phyloP scores from a whole-genome alignment of 2,329 filamentous ascomycete genomes.

The Aspergillus fijiensis region DNA sequence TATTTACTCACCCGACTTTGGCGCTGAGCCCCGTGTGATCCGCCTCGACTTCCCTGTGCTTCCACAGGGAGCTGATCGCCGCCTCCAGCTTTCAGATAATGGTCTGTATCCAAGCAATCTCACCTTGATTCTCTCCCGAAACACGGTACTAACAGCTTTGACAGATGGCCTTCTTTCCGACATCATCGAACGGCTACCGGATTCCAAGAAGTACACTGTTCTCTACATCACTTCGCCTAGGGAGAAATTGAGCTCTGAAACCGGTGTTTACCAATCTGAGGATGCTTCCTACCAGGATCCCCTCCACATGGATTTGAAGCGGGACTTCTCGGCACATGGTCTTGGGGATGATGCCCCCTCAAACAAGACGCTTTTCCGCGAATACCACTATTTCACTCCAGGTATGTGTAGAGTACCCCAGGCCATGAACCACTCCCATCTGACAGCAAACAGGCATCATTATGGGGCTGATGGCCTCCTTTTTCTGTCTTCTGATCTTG shows the following conservation, averaged over 20 bases:
- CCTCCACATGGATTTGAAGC: conserved; percentile 72
- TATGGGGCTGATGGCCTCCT: conserved; percentile 71
- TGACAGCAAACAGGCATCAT: conserved; percentile 67
- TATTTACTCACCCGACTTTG: conserved; percentile 39
- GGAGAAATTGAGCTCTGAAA: conserved; percentile 31
- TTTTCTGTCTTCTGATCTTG: conserved; percentile 74
- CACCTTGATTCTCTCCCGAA: background rate
- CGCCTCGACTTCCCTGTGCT: conserved; percentile 47
- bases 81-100: conserved; percentile 43
- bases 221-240: conserved; percentile 69
- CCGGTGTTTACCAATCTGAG: conserved; percentile 61
- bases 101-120: conserved; percentile 35
- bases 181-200: conserved; percentile 49
- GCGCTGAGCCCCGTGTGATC: conserved; percentile 43
- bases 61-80: conserved; percentile 35
- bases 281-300: conserved; percentile 55
- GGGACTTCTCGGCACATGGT: conserved; percentile 49
- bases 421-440: background rate
- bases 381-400: conserved; percentile 91
- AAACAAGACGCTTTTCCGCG: conserved; percentile 65
- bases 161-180: conserved; percentile 50
- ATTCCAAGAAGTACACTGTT: conserved; percentile 65
- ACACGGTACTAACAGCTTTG: conserved; percentile 5
- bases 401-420: conserved; percentile 50
- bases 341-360: conserved; percentile 40